Evolutionary conservation across 108 stramenopile species (phyloP), one percentile per base, ranked within the genome.

Genomic region (Nitzschia sp.): DNA sequence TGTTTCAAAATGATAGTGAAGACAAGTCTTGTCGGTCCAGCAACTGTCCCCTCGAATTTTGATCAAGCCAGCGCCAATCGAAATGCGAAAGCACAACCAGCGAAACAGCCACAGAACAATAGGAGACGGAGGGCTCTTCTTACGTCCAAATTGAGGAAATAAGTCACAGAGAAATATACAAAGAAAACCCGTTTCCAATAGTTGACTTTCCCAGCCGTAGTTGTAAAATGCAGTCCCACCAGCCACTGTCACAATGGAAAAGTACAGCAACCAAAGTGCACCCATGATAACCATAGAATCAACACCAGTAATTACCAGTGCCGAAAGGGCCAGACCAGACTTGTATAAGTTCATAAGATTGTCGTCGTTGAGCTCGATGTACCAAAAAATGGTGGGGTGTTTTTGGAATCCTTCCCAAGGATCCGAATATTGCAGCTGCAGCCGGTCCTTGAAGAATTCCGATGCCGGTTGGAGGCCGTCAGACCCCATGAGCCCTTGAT

Each of bases 201-300:
- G 59, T 70, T 95, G 93, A 38, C 69, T 68, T 82, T 95, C 93
- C 93, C 91, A 95, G 17, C 93, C 93, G 62, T 89, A 94, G 42
- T 71, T 54, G 57, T 94, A 94, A 61, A 85, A 93, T 34, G 76
- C 64, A 17, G 59, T 83, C 1, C 74, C 81, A 35, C 75, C 83
- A 3, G 87, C 90, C 24, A 83, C 69, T 9, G 88, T 91, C 17
- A 91, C 85, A 28, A 94, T 68, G 9, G 80, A 79, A 45, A 86
- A 83, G 67, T 94, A 85, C 27, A 87, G 71, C 9, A 85, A 32
- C 93, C 93, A 94, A 1, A 90, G 70, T 5, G 54, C 24, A 1
- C 61, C 42, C 79, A 77, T 70, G 46, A 83, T 35, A 0, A 78
- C 21, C 72, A 56, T 70, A 18, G 83, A 84, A 60, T 78, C 81